Percentiles rank a stretch among this genome's conserved stretches.
Conservation (phyloP, 1,284 basidiomycete species). For the Melanopsichium pennsylvanicum region DNA sequence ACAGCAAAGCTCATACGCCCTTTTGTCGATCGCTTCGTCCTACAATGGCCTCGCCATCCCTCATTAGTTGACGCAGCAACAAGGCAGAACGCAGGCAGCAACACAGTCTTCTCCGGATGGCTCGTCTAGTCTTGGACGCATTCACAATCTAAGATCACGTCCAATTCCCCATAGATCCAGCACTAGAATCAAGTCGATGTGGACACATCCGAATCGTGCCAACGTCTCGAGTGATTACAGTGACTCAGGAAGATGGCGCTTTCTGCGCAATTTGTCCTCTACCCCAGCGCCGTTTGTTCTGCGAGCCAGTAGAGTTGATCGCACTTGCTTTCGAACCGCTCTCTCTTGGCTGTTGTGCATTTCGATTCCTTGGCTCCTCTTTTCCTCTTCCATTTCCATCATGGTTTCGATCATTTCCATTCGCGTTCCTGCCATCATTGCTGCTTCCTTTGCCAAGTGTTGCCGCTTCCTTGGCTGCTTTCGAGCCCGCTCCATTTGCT, state of each 20-base stretch:
- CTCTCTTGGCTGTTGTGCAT: constrained; percentile 19
- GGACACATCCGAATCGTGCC: too few species aligned
- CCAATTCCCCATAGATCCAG: too few species aligned
- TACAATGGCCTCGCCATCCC: constrained; percentile 65
- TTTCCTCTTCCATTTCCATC: background rate
- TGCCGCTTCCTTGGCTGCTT: too few species aligned
- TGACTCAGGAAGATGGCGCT: constrained; percentile 1
- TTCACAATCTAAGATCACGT: too few species aligned
- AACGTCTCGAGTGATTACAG: too few species aligned
- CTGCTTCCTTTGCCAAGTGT: background rate
- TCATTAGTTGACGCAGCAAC: background rate
- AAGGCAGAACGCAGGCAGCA: constrained; percentile 5
- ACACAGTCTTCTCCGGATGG: constrained; percentile 39
- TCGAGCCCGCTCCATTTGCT: too few species aligned
- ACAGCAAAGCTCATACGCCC: constrained; percentile 82
- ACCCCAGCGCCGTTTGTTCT: constrained; percentile 36
- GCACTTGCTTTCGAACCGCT: constrained; percentile 21
- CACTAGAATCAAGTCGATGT: too few species aligned
- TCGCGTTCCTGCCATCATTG: constrained; percentile 7
- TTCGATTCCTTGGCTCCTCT: constrained; percentile 10
- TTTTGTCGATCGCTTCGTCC: constrained; percentile 79
- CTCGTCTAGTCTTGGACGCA: constrained; percentile 11
- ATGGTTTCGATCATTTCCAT: constrained; percentile 5
- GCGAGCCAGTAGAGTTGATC: constrained; percentile 40
- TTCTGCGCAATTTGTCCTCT: background rate